Evolutionary conservation across 78 protist genomes (phyloP), one percentile per base, ranked within the genome.

Genomic region (Dictyostelium firmibasis): DNA sequence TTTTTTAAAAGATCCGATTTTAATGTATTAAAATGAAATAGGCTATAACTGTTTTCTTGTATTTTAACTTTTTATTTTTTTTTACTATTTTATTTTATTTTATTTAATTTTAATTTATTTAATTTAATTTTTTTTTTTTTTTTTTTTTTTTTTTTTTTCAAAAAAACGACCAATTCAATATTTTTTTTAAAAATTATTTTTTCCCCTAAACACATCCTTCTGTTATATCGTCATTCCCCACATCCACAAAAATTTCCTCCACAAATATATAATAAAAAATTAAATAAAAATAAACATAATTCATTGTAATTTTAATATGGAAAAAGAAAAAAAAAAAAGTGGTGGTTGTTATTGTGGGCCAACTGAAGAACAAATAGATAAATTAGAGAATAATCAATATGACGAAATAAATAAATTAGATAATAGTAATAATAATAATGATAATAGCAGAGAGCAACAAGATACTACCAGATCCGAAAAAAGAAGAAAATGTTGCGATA

Each of bases 401-500:
- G 20, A 57, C 20, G 67, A 57, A 57, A 57, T 57, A 20, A 50
- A 50, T 50, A 69, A 14, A 13, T 13, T 14, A 69, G 33, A 25
- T 7, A 60, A 60, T 60, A 8, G 3, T 20, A 64, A 25, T 25
- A 8, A 62, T 62, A 62, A 7, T 23, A 25, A 64, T 64, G 38
- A 72, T 33, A 72, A 18, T 33, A 31, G 7, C 5, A 35, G 18
- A 31, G 79, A 72, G 35, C 44, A 72, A 72, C n/a, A 33, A 14
- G 23, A 29, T 33, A 13, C 79, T 18, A 72, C 16, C 4, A 72
- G 79, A 72, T 72, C 79, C 1, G 79, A 72, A 72, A 72, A 72
- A 33, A 72, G 79, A 72, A 72, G 79, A 72, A 72, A 72, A 18
- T 72, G 79, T 72, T 72, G 79, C 33, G 79, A 72, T 72, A 72